These are phyloP conservation scores for Aspergillus bombycis DNA, from an alignment of 2,329 filamentous ascomycete species.

Conservation along the genomic window DNA sequence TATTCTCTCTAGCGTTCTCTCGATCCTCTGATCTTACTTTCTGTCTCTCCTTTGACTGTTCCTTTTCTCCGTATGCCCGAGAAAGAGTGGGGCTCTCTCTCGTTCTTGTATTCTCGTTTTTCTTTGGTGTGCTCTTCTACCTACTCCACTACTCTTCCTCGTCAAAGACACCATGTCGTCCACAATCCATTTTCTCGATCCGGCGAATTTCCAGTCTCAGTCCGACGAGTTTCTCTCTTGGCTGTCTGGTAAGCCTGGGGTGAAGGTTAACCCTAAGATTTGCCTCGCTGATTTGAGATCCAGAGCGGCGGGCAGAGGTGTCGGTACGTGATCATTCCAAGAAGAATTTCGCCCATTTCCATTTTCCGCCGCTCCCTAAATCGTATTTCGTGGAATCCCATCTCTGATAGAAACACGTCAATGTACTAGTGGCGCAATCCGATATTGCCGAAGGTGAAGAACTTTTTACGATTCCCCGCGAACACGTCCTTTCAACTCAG, in stretches of 20 bases:
- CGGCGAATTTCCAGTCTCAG: constrained; percentile 47
- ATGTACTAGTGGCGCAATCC: constrained; percentile 64
- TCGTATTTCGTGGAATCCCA: constrained; percentile 15
- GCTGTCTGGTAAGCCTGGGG: constrained; percentile 55
- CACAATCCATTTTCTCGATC: constrained; percentile 37
- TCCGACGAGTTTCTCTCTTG: constrained; percentile 60
- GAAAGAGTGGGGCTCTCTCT: constrained; percentile 1
- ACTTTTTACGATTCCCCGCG: constrained; percentile 78
- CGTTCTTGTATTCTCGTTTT: constrained; percentile 9
- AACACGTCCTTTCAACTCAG: constrained; percentile 69
- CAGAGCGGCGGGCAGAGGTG: constrained; percentile 62
- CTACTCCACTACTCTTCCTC: constrained; percentile 12
- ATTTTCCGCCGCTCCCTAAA: constrained; percentile 11
- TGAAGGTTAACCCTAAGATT: constrained; percentile 62
- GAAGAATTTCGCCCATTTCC: constrained; percentile 24
- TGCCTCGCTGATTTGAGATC: constrained; percentile 60
- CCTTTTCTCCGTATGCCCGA: background rate
- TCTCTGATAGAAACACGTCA: constrained; percentile 26
- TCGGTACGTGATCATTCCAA: constrained; percentile 55
- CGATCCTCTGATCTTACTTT: background rate
- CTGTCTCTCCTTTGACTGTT: constrained; percentile 7
- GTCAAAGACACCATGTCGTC: constrained; percentile 36
- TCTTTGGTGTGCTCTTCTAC: constrained; percentile 15
- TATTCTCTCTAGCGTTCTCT: background rate
- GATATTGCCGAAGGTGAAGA: constrained; percentile 75